Base-by-base conservation (phyloP, 2,329 filamentous ascomycete species). In the Microsporum canis region DNA sequence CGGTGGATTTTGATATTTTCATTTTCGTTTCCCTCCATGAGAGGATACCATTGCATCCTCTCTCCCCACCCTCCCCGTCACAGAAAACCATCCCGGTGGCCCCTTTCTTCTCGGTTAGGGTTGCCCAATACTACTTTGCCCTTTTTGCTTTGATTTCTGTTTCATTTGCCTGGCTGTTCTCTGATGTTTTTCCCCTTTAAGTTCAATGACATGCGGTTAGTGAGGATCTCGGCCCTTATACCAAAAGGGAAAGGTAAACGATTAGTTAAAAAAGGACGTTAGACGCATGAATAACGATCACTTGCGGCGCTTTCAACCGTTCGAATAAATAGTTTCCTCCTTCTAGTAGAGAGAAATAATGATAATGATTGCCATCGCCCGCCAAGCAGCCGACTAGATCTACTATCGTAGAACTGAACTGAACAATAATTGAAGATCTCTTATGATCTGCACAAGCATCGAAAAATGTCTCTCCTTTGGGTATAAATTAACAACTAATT, bases 371-470 rank as follows among this genome's bases (percentile, higher is more conserved):
- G 17, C 17, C 17, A 23, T 23, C 17, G 17, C 17, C 17, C 39
- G 39, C 45, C 45, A 49, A 17, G 45, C 45, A 29, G n/a, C 39
- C 39, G 12, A 43, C 39, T 43, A 12, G 39, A 43, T 5, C n/a
- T 12, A 43, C 10, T 14, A 43, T 17, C n/a, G 4, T 10, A 43
- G 10, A 7, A 17, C 45, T 51, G 6, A 17, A 53, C 31, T 33
- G 49, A 31, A 53, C 10, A 33, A 34, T 53, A 31, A 27, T 12
- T 53, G 49, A n/a, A 33, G 49, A 53, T 53, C 49, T n/a, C 39
- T n/a, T 53, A 53, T 34, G 49, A 53, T 53, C 49, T 53, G 49
- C 49, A 14, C 49, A 8, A n/a, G 49, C 49, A 53, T 53, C 29
- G 27, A 6, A 23, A 23, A 23, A 10, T n/a, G 17, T 33, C 49